Conservation (phyloP, 78 protist species). For the Ministeria vibrans region DNA sequence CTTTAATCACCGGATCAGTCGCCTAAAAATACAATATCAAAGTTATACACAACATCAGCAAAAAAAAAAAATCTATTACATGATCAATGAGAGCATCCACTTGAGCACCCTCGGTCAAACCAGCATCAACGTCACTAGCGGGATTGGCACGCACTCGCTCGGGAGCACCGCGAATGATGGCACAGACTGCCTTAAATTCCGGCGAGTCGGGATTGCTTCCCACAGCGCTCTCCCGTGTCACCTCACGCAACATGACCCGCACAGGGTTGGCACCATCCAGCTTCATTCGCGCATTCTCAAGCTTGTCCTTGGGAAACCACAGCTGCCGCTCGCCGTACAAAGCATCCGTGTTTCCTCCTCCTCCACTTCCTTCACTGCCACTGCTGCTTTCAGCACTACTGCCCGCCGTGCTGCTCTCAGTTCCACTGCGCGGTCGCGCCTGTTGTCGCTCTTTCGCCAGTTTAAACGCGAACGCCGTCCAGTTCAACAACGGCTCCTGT, state of each 20-base stretch:
- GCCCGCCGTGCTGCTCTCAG: not conserved
- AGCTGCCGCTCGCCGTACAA: not conserved
- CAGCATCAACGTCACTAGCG: not conserved
- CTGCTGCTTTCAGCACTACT: no score
- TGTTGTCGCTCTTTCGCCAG: no score
- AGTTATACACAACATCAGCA: no score
- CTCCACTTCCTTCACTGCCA: not conserved
- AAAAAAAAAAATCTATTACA: no score
- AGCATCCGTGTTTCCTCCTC: not conserved
- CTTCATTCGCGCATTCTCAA: slow-evolving; percentile 23
- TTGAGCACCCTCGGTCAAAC: slow-evolving; percentile 46
- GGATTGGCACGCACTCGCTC: not conserved
- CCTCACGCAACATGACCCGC: slow-evolving; percentile 27
- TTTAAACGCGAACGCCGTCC: slow-evolving; percentile 41
- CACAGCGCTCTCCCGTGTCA: not conserved
- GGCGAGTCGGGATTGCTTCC: not conserved
- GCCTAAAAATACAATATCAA: no score
- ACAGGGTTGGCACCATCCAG: slow-evolving; percentile 51
- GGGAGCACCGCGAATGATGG: not conserved
- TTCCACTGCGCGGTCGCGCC: not conserved
- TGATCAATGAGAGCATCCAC: slow-evolving; percentile 82
- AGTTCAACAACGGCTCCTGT: slow-evolving; percentile 75
- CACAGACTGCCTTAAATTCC: not conserved
- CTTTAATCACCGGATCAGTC: slow-evolving; percentile 74
- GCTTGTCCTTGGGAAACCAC: slow-evolving; percentile 65